A percentile compares a stretch with the other conserved stretches of the same genome.
phyloP scores from a whole-genome alignment of 352 stramenopile species.

The Pythium folliculosum region DNA sequence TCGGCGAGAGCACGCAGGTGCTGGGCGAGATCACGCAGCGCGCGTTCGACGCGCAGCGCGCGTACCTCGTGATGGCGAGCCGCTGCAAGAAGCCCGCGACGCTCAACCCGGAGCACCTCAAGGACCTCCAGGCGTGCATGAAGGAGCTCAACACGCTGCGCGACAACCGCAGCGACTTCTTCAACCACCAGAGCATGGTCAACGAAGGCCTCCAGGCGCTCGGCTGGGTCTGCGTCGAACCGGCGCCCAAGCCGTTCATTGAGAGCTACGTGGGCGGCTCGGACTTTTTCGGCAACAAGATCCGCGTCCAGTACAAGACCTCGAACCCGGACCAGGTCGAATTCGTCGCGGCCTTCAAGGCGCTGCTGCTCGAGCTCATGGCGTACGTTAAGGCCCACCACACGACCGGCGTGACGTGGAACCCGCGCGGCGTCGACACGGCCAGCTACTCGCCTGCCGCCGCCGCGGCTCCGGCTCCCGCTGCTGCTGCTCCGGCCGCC shows the following conservation, averaged over 20 bases:
- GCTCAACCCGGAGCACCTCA: conserved; percentile 69
- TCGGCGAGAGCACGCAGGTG: conserved; percentile 81
- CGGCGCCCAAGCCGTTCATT: conserved; percentile 92
- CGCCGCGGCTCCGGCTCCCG: conserved; percentile 32
- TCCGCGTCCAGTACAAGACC: conserved; percentile 96
- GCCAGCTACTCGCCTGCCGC: conserved; percentile 42
- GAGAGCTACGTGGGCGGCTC: conserved; percentile 94
- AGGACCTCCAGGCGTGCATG: conserved; percentile 71
- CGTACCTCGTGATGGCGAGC: conserved; percentile 92
- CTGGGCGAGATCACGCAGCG: conserved; percentile 86
- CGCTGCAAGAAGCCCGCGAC: conserved; percentile 92
- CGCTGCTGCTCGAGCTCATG: conserved; percentile 89
- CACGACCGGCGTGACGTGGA: conserved; percentile 94
- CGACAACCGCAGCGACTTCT: conserved; percentile 82
- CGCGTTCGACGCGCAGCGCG: conserved; percentile 88
- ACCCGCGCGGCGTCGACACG: conserved; percentile 79
- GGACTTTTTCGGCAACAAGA: conserved; percentile 98
- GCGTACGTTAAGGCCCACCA: conserved; percentile 96
- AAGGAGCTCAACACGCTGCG: conserved; percentile 82
- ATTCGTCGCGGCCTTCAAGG: conserved; percentile 95
- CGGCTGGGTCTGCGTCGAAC: conserved; percentile 80
- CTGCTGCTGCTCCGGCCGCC: conserved; percentile 24
- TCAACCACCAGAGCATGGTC: conserved; percentile 89
- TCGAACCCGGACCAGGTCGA: conserved; percentile 89
- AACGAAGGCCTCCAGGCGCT: conserved; percentile 86